Evolutionary conservation across 192 early-diverging fungal genomes (phyloP).

Genomic region (Mortierella hygrophila): DNA sequence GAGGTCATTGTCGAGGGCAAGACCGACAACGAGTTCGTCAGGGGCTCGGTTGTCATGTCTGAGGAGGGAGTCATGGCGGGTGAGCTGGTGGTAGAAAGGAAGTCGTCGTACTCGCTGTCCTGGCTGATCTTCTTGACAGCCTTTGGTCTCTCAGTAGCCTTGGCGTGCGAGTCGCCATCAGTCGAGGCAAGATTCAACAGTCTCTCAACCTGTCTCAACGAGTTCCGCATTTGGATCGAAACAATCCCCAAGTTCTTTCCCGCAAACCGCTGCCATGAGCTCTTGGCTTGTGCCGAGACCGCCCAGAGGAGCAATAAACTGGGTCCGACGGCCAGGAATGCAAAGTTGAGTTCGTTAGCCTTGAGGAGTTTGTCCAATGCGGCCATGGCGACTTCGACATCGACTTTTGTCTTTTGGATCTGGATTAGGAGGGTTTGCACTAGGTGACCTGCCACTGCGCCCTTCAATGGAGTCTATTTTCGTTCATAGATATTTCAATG

Average conservation of each 20-base stretch:
- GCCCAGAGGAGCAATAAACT: constrained; percentile 73
- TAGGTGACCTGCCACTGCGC: constrained; percentile 67
- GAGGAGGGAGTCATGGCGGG: background rate
- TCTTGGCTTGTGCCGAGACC: constrained; percentile 54
- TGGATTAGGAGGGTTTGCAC: constrained; percentile 82
- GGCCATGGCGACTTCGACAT: constrained; percentile 91
- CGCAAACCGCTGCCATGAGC: constrained; percentile 54
- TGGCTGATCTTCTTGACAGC: background rate
- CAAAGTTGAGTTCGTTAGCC: constrained; percentile 97
- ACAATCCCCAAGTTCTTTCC: constrained; percentile 52
- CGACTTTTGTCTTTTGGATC: constrained; percentile 96
- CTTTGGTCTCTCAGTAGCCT: constrained; percentile 2
- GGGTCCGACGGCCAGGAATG: constrained; percentile 85
- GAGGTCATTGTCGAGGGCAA: constrained; percentile 5
- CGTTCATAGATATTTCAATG: background rate
- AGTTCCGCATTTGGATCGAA: constrained; percentile 62
- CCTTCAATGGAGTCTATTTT: constrained; percentile 60
- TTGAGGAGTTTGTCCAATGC: constrained; percentile 93
- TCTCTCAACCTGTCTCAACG: constrained; percentile 68
- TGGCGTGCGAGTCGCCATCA: constrained; percentile 18
- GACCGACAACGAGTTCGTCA: constrained; percentile 5
- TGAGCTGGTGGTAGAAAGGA: constrained; percentile 6
- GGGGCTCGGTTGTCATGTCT: constrained; percentile 4
- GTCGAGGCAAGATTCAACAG: constrained; percentile 61
- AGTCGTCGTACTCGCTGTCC: constrained; percentile 22